Base-by-base conservation (phyloP, 306 rosid genomes). In the Medicago arabica region DNA sequence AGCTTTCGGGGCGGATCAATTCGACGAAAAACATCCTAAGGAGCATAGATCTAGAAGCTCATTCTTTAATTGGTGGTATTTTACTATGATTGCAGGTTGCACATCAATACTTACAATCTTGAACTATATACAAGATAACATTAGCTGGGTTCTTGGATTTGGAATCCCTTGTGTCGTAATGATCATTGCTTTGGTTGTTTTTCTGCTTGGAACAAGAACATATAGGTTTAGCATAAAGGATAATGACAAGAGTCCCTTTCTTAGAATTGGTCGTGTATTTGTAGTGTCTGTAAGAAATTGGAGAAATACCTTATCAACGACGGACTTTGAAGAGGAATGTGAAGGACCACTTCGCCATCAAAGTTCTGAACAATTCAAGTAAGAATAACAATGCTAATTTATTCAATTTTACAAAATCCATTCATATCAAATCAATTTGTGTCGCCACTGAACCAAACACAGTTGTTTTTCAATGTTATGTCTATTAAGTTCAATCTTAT, bases 11-110 rank as follows among this genome's bases (percentile, higher is more conserved):
- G 67, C 67, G 0, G 67, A 61, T 31, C 67, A 92, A 75, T 92
- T 89, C 38, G 93, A 92, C 55, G 88, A 79, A 9, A 43, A 79
- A 7, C 81, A 92, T 67, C 89, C 88, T 18, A 50, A 83, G 75
- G 97, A 92, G 74, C 57, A 80, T 80, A 85, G 79, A 53, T 89
- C 85, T 10, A 86, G 89, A 86, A 81, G 93, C 89, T 83, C 97
- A 17, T 92, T 92, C 83, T 92, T 92, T 78, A 92, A 89, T 65
- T 92, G 96, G 97, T 89, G 93, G 96, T 89, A 75, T 83, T 88
- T 89, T 28, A 55, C 89, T 8, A 15, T 87, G 31, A 70, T 78
- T 72, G 66, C 71, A 8, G 93, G 91, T 28, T 14, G 70, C 47
- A 4, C 78, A 9, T 9, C 14, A 7, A 85, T 93, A 5, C 7